Evolutionary conservation across 2,329 filamentous ascomycete species (phyloP).

Genomic region (Hypoxylon sp.): DNA sequence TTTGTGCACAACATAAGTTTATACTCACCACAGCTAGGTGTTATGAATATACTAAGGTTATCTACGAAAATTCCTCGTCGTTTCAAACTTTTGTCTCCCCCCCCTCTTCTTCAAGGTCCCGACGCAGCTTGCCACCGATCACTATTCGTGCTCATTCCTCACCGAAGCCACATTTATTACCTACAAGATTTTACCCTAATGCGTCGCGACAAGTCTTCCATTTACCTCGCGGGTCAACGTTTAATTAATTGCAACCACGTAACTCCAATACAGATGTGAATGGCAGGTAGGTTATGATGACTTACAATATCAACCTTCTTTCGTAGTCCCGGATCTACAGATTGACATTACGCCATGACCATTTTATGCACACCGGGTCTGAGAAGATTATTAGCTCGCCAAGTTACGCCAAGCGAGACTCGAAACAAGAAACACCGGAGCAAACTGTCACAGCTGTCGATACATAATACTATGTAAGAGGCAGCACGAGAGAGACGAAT

Average conservation of each 20-base stretch:
- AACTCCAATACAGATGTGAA: slow-evolving; percentile 8
- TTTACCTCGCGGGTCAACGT: slow-evolving; percentile 8
- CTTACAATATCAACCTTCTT: slow-evolving; percentile 12
- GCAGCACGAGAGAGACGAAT: slow-evolving; percentile 21
- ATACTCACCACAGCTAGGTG: slow-evolving; percentile 18
- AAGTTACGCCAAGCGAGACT: slow-evolving; percentile 46
- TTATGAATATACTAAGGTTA: slow-evolving; percentile 21
- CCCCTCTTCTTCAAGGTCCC: slow-evolving; percentile 9
- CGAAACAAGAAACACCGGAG: slow-evolving; percentile 46
- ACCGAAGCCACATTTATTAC: background rate
- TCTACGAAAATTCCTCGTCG: slow-evolving; percentile 6
- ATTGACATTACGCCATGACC: slow-evolving; percentile 39
- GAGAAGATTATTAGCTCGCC: slow-evolving; percentile 30
- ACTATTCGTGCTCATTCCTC: slow-evolving; percentile 12
- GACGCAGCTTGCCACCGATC: slow-evolving; percentile 24
- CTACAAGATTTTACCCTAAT: slow-evolving; percentile 2
- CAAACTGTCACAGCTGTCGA: slow-evolving; percentile 23
- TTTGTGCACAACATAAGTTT: slow-evolving; percentile 14
- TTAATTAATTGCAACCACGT: slow-evolving; percentile 19
- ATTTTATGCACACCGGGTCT: slow-evolving; percentile 33
- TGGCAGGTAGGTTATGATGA: slow-evolving; percentile 18
- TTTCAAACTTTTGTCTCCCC: slow-evolving; percentile 9
- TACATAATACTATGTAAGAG: slow-evolving; percentile 10
- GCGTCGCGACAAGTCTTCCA: background rate
- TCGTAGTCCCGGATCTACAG: slow-evolving; percentile 33